A percentile compares a stretch with the other conserved stretches of the same genome.
Evolutionary conservation across 805 yeast species (phyloP).

Genomic region (Blastobotrys chiropterorum): DNA sequence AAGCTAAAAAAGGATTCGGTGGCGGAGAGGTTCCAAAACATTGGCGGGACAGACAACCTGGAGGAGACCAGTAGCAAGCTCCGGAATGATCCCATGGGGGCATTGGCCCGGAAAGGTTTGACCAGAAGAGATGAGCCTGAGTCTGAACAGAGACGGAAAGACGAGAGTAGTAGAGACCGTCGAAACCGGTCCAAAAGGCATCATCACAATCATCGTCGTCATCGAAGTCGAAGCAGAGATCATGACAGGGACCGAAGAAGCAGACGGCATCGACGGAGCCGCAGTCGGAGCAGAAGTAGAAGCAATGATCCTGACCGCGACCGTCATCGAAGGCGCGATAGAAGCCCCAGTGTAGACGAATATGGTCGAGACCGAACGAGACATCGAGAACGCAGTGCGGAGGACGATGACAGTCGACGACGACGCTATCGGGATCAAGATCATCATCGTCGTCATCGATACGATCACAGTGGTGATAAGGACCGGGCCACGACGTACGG

Average conservation of each 20-base stretch:
- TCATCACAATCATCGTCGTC: constrained; percentile 1
- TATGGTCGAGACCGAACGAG: neutral
- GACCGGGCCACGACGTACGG: too few species aligned
- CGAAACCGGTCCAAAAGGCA: constrained; percentile 6
- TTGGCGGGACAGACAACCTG: constrained; percentile 4
- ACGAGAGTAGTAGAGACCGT: neutral
- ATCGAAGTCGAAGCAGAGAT: constrained; percentile 2
- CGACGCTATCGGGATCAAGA: constrained; percentile 5
- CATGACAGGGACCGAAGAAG: constrained; percentile 8
- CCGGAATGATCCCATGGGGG: constrained; percentile 46
- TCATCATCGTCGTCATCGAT: constrained; percentile 1
- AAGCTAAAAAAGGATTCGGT: neutral
- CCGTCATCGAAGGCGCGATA: constrained; percentile 12
- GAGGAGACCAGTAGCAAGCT: constrained; percentile 14
- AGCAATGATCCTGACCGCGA: too few species aligned
- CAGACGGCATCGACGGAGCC: constrained; percentile 4
- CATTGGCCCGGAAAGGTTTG: constrained; percentile 31
- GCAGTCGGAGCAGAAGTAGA: constrained; percentile 5
- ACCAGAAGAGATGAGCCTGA: constrained; percentile 3
- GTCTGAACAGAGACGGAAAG: neutral
- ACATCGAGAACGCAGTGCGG: constrained; percentile 1
- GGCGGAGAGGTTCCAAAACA: constrained; percentile 7
- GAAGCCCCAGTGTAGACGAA: constrained; percentile 7
- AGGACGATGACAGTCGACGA: neutral
- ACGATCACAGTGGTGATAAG: too few species aligned